Evolutionary conservation across 495 filamentous ascomycete species (phyloP), one percentile per base, ranked within the genome.

Genomic region (Aspergillus ellipticus): DNA sequence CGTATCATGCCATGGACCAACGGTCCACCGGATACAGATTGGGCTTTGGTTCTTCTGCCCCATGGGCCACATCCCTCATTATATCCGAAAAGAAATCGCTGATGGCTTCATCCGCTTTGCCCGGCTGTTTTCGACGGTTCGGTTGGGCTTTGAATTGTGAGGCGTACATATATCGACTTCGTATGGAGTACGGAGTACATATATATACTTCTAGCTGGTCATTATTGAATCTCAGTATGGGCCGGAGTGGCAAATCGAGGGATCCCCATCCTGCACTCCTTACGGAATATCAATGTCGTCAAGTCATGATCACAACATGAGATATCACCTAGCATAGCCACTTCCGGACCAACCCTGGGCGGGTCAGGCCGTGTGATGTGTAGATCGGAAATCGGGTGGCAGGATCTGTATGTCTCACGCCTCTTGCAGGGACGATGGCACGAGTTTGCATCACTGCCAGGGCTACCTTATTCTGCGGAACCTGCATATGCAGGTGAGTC

Each of bases 11-110:
- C 24, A 17, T 51, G 46, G 5, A 39, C 35, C 35, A 1, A 1
- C 1, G 13, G 35, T 39, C 11, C 13, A 61, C 69, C 75, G 77
- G 74, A 68, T 70, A 65, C 62, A 79, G 77, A 77, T 74, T 78
- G 74, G 76, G 78, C 66, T 79, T 65, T 67, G 74, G 72, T 58
- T 67, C 69, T 64, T 56, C 55, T 42, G 42, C 56, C 54, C 62
- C 46, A 63, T 74, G 74, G 69, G 64, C 70, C 75, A 70, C 72
- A 68, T 74, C 74, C 75, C 76, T 78, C 73, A 78, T 79, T 74
- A 65, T 66, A 66, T 77, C 79, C 77, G 75, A 54, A 81, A 61
- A 80, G 61, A 52, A 67, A 66, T 15, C 3, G 42, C 46, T 1
- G 15, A 16, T 48, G n/a, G 56, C 62, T 55, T 47, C 51, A 60